Percentiles rank a stretch among this genome's conserved stretches.
Evolutionary conservation across 805 yeast species (phyloP).

Genomic region (Middelhovenomyces tepae): DNA sequence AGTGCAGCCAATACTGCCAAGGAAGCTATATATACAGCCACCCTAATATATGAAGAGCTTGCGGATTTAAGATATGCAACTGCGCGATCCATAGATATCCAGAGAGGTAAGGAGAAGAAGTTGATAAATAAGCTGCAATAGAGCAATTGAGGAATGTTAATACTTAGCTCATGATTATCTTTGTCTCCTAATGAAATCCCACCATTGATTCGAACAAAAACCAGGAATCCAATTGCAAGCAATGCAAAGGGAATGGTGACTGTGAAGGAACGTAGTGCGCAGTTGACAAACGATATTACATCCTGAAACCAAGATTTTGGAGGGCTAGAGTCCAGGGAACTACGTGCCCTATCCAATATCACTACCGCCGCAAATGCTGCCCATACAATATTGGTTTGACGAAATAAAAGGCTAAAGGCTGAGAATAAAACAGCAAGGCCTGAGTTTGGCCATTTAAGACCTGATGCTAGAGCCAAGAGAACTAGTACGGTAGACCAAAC

Average conservation of each 20-base stretch:
- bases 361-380: conserved; percentile 49
- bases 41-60: conserved; percentile 8
- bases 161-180: conserved; percentile 62
- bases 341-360: conserved; percentile 26
- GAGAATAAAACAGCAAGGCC: conserved; percentile 30
- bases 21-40: conserved; percentile 1
- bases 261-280: conserved; percentile 3
- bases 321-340: neutral
- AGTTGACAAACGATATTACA: conserved; percentile 3
- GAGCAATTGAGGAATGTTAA: conserved; percentile 74
- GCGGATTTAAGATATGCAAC: conserved; percentile 1
- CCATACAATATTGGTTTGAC: conserved; percentile 95
- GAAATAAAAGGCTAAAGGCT: conserved; percentile 59
- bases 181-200: conserved; percentile 91
- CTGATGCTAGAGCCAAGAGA: conserved; percentile 41
- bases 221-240: conserved; percentile 45
- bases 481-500: conserved; percentile 80
- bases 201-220: conserved; percentile 58
- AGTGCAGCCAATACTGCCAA: conserved; percentile 12
- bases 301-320: conserved; percentile 28
- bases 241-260: conserved; percentile 24
- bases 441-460: conserved; percentile 15
- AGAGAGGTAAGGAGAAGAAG: conserved; percentile 64
- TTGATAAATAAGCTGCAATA: conserved; percentile 63
- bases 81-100: conserved; percentile 38